A percentile compares a stretch with the other conserved stretches of the same genome.
Conservation (phyloP, 371 early-diverging fungal genomes). For the Chytridiales sp. region DNA sequence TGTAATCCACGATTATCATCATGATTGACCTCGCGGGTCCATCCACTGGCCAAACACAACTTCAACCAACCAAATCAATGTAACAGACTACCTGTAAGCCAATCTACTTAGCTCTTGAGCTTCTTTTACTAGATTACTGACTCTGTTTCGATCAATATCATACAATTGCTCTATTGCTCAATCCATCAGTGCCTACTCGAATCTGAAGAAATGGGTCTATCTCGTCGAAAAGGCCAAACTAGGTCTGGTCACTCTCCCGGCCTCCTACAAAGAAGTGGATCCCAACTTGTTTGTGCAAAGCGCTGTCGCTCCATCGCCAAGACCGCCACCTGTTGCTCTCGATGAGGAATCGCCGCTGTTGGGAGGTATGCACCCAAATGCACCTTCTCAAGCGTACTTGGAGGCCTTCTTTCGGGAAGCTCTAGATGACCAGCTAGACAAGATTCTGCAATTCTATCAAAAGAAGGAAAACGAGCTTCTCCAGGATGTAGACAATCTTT, state of each 20-base stretch:
- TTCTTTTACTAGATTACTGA: not conserved
- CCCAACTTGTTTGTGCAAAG: slow-evolving; percentile 23
- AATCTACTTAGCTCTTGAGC: slow-evolving; percentile 43
- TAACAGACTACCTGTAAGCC: not conserved
- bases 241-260: slow-evolving; percentile 44
- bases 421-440: slow-evolving; percentile 74
- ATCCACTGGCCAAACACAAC: not conserved
- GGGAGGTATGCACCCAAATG: not conserved
- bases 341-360: slow-evolving; percentile 11
- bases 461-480: slow-evolving; percentile 79
- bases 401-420: slow-evolving; percentile 37
- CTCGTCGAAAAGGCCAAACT: slow-evolving; percentile 82
- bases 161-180: slow-evolving; percentile 28
- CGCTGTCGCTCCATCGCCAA: slow-evolving; percentile 7
- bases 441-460: slow-evolving; percentile 76
- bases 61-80: slow-evolving; percentile 7
- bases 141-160: slow-evolving; percentile 48
- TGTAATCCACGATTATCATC: not conserved
- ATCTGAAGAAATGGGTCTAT: slow-evolving; percentile 87
- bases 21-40: not conserved
- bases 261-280: slow-evolving; percentile 31
- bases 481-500: slow-evolving; percentile 54
- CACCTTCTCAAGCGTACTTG: slow-evolving; percentile 9
- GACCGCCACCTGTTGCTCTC: not conserved
- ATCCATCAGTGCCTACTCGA: slow-evolving; percentile 68